Percentiles rank a stretch among this genome's conserved stretches.
Evolutionary conservation across 345 rosid species (phyloP).

Genomic region (Rhodamnia rubescens): DNA sequence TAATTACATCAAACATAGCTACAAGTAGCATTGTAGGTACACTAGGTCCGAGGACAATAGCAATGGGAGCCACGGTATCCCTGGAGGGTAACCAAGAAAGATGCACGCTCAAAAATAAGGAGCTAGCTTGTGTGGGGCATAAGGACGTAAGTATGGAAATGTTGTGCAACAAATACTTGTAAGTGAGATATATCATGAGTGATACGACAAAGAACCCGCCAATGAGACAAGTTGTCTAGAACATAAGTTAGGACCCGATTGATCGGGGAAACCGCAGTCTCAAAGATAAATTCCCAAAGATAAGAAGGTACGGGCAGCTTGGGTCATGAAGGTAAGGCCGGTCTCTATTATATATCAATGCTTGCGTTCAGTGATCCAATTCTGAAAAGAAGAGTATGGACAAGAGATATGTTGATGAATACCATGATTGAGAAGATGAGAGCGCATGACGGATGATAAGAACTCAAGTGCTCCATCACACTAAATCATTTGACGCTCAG

Average conservation of each 20-base stretch:
- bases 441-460: background rate
- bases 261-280: background rate
- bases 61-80: background rate
- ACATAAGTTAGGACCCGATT: background rate
- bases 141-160: background rate
- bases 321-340: background rate
- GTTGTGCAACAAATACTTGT: background rate
- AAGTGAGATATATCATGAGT: background rate
- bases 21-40: background rate
- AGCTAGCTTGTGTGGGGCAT: background rate
- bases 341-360: background rate
- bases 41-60: background rate
- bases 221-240: background rate
- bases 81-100: too few relatives aligned
- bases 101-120: too few relatives aligned
- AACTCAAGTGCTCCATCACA: background rate
- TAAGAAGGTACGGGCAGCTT: background rate
- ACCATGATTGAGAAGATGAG: background rate
- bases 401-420: background rate
- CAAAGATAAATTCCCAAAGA: background rate
- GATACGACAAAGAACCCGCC: fast-evolving
- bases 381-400: background rate
- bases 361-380: background rate
- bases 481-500: background rate
- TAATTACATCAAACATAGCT: background rate